Evolutionary conservation across 2,329 filamentous ascomycete genomes (phyloP), one percentile per base, ranked within the genome.

Genomic region (Aquanectria penicillioides): DNA sequence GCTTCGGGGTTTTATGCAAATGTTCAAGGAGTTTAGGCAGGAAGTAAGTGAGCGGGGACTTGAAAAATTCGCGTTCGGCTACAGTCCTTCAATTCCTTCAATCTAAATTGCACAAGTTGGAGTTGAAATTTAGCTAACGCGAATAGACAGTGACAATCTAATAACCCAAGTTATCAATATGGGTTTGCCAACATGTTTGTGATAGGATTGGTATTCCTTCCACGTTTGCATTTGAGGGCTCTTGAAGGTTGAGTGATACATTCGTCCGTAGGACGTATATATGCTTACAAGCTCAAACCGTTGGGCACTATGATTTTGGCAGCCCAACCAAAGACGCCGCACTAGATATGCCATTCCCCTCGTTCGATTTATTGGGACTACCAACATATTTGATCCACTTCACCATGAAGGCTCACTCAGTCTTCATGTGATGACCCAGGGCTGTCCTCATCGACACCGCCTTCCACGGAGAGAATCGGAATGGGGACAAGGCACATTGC

Each of bases 21-120:
- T 18, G 3, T 43, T 57, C n/a, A 12, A 40, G 12, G 11, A 15
- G 7, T 31, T 31, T 31, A n/a, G 12, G 9, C 6, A 8, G 6
- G 15, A 25, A 18, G 54, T 57, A 57, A 33, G 33, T 11, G 9
- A 29, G n/a, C n/a, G n/a, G n/a, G n/a, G n/a, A n/a, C n/a, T n/a
- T n/a, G n/a, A n/a, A n/a, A n/a, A n/a, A n/a, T n/a, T n/a, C n/a
- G n/a, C n/a, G n/a, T n/a, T n/a, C n/a, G n/a, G n/a, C n/a, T n/a
- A n/a, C n/a, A n/a, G n/a, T n/a, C n/a, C n/a, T n/a, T n/a, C n/a
- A n/a, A n/a, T n/a, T n/a, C n/a, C n/a, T n/a, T n/a, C n/a, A n/a
- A n/a, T n/a, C n/a, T n/a, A n/a, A n/a, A n/a, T n/a, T n/a, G n/a
- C n/a, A n/a, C n/a, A n/a, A 44, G 29, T 31, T 33, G 12, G 6